Evolutionary conservation across 129 eudicot species (phyloP), one percentile per base, ranked within the genome.

Genomic region (Lactuca sativa): DNA sequence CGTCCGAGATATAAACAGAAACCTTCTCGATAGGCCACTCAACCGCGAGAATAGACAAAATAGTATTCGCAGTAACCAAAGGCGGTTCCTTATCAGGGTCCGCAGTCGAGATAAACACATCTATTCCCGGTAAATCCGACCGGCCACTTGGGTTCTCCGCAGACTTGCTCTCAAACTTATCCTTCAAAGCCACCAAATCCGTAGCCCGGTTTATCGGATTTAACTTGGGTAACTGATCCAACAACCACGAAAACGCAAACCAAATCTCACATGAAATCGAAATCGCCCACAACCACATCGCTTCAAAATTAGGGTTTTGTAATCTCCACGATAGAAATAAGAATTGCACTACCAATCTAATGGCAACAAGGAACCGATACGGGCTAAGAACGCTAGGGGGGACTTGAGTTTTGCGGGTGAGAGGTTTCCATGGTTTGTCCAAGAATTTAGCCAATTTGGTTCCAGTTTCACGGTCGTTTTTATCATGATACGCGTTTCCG

Each of bases 21-120:
- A 83, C 41, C 78, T 92, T 92, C 77, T 92, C 98, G 37, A 92
- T 80, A 0, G 98, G 98, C 73, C 89, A 92, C 3, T 92, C 98
- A 53, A 80, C 87, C 8, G 95, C 98, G 16, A 92, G 92, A 25
- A 92, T 72, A 4, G 98, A 92, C 16, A 92, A 85, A 48, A 92
- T 84, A 4, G 96, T 92, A 76, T 92, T 92, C 1, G 88, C 95
- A 3, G 98, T 92, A 52, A 92, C 96, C 0, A 92, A 73, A 40
- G 96, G 98, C 3, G 98, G 98, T 52, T 92, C 98, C 65, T 89
- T 92, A 11, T 92, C 98, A 0, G 98, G 96, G 56, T 92, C 98
- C 10, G 96, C 96, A 0, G 98, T 92, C 12, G 98, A 89, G 55
- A 92, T 83, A 78, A 92, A 92, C 6, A 92, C 76, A 53, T 92